Percentiles rank a stretch among this genome's conserved stretches.
Evolutionary conservation across 495 filamentous ascomycete species (phyloP).

Genomic region (Beverwykella pulmonaria): DNA sequence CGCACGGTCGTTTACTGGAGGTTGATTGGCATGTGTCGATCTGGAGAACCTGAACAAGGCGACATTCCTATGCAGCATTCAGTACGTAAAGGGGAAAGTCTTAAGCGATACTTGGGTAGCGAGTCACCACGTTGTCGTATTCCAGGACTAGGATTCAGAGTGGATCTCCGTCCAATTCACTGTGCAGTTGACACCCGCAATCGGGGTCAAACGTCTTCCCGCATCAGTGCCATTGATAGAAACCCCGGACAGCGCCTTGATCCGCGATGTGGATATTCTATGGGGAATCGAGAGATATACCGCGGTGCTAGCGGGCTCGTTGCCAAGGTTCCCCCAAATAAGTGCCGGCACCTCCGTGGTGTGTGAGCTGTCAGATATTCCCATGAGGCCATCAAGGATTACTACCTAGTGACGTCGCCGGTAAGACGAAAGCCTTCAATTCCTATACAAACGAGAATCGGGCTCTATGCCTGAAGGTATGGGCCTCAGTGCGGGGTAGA

Average conservation of each 20-base stretch:
- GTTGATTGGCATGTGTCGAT: background rate
- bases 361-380: background rate
- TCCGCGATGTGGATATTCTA: background rate
- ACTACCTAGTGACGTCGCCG: background rate
- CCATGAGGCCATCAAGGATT: background rate
- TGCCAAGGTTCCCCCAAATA: background rate
- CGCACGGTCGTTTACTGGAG: background rate
- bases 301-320: background rate
- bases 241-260: background rate
- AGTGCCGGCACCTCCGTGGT: background rate
- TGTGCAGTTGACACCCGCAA: background rate
- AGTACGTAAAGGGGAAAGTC: background rate
- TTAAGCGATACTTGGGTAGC: background rate
- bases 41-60: background rate
- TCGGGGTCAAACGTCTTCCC: too few relatives aligned
- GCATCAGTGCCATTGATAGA: background rate
- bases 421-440: background rate
- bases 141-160: background rate
- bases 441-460: background rate
- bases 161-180: background rate
- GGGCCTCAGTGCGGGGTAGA: background rate
- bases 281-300: background rate
- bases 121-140: background rate
- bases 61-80: background rate
- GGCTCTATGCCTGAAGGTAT: background rate